Evolutionary conservation across 2,329 filamentous ascomycete species (phyloP), one percentile per base, ranked within the genome.

Genomic region (Ceratocystis lukuohia): DNA sequence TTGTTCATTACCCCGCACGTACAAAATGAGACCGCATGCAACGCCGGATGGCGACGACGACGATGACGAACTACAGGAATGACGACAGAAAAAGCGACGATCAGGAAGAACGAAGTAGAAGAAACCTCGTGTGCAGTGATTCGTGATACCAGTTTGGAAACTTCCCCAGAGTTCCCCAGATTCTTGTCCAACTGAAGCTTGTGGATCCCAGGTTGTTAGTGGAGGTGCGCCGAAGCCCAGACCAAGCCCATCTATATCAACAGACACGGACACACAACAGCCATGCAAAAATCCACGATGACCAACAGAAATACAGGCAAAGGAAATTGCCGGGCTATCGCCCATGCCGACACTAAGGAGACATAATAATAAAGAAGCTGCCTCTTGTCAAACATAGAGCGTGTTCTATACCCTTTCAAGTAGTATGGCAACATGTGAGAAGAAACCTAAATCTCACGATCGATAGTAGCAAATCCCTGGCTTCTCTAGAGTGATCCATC

Each of bases 121-220:
- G 12, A 12, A 4, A 10, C 37, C 37, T 4, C 37, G 37, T 4
- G 37, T 41, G 37, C 37, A 15, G 12, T 41, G 15, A 50, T 25
- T 50, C 22, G 20, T 22, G 22, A 10, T 50, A 20, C n/a, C 20
- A 50, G 8, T 20, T 33, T 25, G 5, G 25, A 8, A 56, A 59
- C n/a, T 59, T 59, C 56, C 56, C 56, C 56, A 59, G 56, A 59
- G 28, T 59, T 59, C 56, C 56, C 56, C 56, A 20, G 56, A 59
- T 59, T 59, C 56, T 30, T 25, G 28, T 20, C 15, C 56, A 33
- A 8, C 46, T 25, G 4, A n/a, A n/a, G 22, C n/a, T 12, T 22
- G 46, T n/a, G n/a, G 46, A 22, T 20, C 22, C 46, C 22, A 8
- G 10, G 1, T 22, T 25, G n/a, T 20, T 22, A 50, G 22, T 50